A percentile compares a stretch with the other conserved stretches of the same genome.
These are phyloP conservation scores for Saraca asoca DNA, from an alignment of 331 rosid genomes.

Conservation along the genomic window DNA sequence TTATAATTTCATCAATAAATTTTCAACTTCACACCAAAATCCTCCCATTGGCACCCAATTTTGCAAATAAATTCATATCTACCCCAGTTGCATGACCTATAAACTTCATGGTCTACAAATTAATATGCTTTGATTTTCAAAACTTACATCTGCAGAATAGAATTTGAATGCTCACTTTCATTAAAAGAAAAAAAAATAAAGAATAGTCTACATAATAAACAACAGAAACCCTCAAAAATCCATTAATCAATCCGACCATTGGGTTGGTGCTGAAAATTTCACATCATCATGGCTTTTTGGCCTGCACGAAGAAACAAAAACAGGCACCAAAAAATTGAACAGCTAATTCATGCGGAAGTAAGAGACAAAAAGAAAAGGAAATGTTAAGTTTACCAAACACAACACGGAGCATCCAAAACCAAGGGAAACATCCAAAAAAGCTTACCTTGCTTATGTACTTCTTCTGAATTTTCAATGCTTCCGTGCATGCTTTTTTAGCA, in stretches of 20 bases:
- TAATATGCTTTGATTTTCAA: neutral
- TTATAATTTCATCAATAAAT: no score
- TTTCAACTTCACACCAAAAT: no score
- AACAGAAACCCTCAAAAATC: conserved; percentile 35
- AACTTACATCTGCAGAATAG: no score
- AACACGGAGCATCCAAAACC: neutral
- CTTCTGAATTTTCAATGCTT: conserved; percentile 84
- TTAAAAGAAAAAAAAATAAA: neutral
- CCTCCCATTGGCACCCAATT: no score
- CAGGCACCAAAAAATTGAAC: conserved; percentile 12
- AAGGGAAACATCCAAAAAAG: conserved; percentile 18
- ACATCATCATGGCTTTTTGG: conserved; percentile 43
- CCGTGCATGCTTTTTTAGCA: conserved; percentile 79
- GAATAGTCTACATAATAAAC: conserved; percentile 3
- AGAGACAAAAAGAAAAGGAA: conserved; percentile 11
- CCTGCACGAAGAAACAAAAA: conserved; percentile 46
- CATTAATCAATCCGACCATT: conserved; percentile 30
- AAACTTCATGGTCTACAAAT: neutral
- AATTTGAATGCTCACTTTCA: no score
- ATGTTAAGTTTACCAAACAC: neutral
- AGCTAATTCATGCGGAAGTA: conserved; percentile 16
- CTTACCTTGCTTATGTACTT: conserved; percentile 80
- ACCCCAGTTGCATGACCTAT: neutral
- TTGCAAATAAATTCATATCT: neutral
- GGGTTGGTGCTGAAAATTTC: conserved; percentile 27